Conservation (phyloP, 139 green algal species). For the Chloropicon primus region DNA sequence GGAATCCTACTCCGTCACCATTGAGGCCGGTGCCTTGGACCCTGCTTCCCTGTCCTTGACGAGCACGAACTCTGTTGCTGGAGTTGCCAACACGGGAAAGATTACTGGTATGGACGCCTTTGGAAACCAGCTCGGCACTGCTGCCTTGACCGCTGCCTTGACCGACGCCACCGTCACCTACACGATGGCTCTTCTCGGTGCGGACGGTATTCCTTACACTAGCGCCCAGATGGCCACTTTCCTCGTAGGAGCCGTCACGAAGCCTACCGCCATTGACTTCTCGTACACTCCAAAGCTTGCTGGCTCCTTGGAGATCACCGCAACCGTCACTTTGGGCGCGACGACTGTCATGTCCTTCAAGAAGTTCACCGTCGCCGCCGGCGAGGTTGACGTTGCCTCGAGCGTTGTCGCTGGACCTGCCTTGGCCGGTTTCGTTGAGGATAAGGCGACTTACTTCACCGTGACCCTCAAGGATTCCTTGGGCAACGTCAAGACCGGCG, state of each 20-base stretch:
- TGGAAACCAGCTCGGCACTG: background rate
- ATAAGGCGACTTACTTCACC: background rate
- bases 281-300: background rate
- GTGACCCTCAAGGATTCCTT: background rate
- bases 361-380: background rate
- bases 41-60: background rate
- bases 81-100: background rate
- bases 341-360: background rate
- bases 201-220: background rate
- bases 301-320: background rate
- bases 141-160: background rate
- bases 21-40: background rate
- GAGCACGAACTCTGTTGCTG: background rate
- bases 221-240: background rate
- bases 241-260: background rate
- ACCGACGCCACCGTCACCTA: background rate
- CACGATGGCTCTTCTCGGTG: background rate
- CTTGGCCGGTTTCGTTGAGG: background rate
- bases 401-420: background rate
- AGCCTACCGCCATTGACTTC: background rate
- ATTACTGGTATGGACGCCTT: background rate
- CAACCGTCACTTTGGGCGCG: background rate
- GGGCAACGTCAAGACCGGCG: background rate
- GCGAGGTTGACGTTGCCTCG: background rate
- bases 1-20: background rate